A percentile compares a stretch with the other conserved stretches of the same genome.
Conservation (phyloP, 225 moss, liverwort and hornwort genomes). For the Pleurozium schreberi region DNA sequence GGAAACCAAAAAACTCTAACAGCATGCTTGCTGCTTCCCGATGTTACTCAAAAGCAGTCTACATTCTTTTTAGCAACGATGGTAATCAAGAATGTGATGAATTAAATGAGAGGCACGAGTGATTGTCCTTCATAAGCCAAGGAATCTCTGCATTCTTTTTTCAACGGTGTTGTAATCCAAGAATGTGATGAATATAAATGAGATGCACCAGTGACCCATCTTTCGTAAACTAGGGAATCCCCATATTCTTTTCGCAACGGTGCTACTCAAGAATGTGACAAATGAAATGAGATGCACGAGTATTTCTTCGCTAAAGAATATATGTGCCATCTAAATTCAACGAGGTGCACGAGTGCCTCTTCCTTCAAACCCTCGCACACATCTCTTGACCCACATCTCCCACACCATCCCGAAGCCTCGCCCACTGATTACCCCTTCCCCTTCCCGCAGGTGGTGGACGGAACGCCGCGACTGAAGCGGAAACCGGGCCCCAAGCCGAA, state of each 20-base stretch:
- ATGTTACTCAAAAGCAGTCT: not conserved
- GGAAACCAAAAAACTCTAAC: not conserved
- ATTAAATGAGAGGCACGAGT: not conserved
- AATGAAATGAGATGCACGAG: not conserved
- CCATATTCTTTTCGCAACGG: not conserved
- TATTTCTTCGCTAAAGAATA: not conserved
- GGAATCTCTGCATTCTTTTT: not conserved
- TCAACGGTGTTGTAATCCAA: not conserved
- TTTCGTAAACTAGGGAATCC: not conserved
- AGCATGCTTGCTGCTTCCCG: not conserved
- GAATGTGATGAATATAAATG: not conserved
- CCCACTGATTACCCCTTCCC: not conserved
- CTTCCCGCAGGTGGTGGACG: not conserved
- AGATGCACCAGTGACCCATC: not conserved
- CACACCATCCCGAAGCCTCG: not conserved
- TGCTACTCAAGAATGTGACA: not conserved
- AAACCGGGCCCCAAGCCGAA: constrained; percentile 5
- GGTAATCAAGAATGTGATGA: not conserved
- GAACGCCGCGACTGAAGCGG: not conserved
- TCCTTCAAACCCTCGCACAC: not conserved
- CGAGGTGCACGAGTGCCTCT: not conserved
- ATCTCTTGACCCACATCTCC: not conserved
- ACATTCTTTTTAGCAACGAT: not conserved
- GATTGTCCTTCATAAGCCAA: no score
- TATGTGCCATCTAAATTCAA: not conserved